Conservation (phyloP, 768 basidiomycete species). For the Boletus coccyginus region DNA sequence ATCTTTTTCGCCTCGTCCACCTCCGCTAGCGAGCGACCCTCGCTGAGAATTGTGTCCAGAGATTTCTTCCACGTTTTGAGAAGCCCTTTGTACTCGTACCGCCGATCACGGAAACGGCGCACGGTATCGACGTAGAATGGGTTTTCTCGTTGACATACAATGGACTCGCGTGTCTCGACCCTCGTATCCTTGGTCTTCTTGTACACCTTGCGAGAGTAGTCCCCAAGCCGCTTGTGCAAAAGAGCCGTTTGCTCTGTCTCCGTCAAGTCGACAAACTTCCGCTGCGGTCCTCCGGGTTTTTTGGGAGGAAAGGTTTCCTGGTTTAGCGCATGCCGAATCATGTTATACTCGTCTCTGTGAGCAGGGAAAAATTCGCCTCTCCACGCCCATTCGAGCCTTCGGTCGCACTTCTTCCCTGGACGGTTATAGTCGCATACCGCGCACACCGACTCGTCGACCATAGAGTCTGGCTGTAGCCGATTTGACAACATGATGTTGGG, state of each 20-base stretch:
- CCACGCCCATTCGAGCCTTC: conserved; percentile 97
- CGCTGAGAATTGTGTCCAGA: conserved; percentile 69
- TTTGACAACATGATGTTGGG: conserved; percentile 99
- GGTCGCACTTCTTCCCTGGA: conserved; percentile 92
- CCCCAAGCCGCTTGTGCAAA: conserved; percentile 93
- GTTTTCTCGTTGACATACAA: conserved; percentile 96
- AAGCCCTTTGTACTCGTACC: conserved; percentile 98
- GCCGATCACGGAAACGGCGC: conserved; percentile 91
- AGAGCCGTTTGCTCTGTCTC: conserved; percentile 86
- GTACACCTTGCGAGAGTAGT: conserved; percentile 98
- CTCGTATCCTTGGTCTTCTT: conserved; percentile 98
- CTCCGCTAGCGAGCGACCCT: conserved; percentile 74
- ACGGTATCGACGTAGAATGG: conserved; percentile 99
- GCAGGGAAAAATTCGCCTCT: conserved; percentile 98
- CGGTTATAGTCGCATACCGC: conserved; percentile 98
- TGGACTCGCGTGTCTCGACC: conserved; percentile 88
- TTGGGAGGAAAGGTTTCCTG: conserved; percentile 90
- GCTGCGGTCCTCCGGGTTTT: conserved; percentile 64
- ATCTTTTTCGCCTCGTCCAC: conserved; percentile 98
- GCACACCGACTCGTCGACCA: conserved; percentile 94
- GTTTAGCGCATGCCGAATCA: conserved; percentile 96
- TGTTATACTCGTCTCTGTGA: conserved; percentile 95
- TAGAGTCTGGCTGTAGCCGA: conserved; percentile 95
- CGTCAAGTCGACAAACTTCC: conserved; percentile 81
- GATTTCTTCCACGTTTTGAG: conserved; percentile 99